phyloP scores from a whole-genome alignment of 352 stramenopile species.

The Globisporangium cederbergense region DNA sequence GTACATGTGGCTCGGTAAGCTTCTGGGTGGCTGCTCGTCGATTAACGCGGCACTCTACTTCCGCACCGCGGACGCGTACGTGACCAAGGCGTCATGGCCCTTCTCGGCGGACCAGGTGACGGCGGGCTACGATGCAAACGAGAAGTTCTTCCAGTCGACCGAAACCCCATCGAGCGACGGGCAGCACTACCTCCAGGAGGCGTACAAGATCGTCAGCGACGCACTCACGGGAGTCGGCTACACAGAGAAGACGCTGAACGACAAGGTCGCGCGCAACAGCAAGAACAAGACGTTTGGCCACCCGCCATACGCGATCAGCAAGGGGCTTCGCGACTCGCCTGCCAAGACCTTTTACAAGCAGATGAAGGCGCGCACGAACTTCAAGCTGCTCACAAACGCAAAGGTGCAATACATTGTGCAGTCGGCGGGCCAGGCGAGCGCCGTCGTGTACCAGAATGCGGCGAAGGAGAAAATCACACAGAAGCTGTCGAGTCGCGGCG shows the following conservation, averaged over 20 bases:
- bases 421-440: constrained; percentile 32
- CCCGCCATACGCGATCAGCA: constrained; percentile 48
- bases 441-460: constrained; percentile 40
- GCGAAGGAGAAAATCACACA: constrained; percentile 14
- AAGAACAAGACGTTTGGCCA: constrained; percentile 50
- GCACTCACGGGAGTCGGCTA: constrained; percentile 34
- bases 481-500: constrained; percentile 31
- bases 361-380: constrained; percentile 41
- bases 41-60: constrained; percentile 83
- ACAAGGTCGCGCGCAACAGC: constrained; percentile 34
- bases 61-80: constrained; percentile 48
- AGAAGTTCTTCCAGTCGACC: constrained; percentile 38
- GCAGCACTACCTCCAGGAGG: constrained; percentile 44
- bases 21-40: constrained; percentile 73
- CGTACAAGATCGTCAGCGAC: constrained; percentile 39
- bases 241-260: constrained; percentile 35
- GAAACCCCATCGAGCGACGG: constrained; percentile 44
- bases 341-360: constrained; percentile 52
- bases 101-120: constrained; percentile 54
- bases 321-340: constrained; percentile 40
- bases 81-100: constrained; percentile 35
- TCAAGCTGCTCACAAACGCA: constrained; percentile 41
- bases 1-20: constrained; percentile 60
- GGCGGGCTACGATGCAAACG: constrained; percentile 44
- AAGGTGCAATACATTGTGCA: constrained; percentile 54